phyloP scores from a whole-genome alignment of 2,329 filamentous ascomycete species.

The Kalmusia sp. region DNA sequence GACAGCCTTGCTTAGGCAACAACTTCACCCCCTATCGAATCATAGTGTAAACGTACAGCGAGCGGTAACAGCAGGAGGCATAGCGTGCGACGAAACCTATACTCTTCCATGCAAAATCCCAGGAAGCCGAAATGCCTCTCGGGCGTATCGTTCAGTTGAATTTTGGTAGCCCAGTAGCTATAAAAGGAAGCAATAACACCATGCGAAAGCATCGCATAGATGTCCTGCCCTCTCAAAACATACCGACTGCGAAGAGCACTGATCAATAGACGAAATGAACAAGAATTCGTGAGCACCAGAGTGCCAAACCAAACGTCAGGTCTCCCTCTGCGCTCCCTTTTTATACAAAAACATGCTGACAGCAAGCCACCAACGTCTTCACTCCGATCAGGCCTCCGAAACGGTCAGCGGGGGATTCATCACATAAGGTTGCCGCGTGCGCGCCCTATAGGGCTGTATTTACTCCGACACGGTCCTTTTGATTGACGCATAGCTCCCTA shows the following conservation, averaged over 20 bases:
- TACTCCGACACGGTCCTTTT: neutral
- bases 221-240: no score
- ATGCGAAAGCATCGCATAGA: neutral
- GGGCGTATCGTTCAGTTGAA: no score
- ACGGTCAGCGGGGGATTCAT: constrained; percentile 10
- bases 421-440: neutral
- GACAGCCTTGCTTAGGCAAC: no score
- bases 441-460: neutral
- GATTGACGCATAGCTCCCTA: no score
- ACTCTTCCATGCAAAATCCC: no score
- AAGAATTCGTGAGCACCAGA: neutral
- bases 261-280: neutral
- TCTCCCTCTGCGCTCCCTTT: neutral
- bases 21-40: no score
- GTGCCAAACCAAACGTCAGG: neutral
- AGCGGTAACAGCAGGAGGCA: no score
- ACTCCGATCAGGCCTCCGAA: constrained; percentile 1
- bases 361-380: neutral
- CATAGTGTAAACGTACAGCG: no score
- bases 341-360: neutral
- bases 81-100: no score
- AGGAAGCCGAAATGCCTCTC: no score
- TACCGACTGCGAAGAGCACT: neutral
- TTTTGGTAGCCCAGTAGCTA: no score
- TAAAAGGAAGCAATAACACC: no score